A percentile compares a stretch with the other conserved stretches of the same genome.
Conservation (phyloP, 192 early-diverging fungal species). For the Chytriomyces confervae region DNA sequence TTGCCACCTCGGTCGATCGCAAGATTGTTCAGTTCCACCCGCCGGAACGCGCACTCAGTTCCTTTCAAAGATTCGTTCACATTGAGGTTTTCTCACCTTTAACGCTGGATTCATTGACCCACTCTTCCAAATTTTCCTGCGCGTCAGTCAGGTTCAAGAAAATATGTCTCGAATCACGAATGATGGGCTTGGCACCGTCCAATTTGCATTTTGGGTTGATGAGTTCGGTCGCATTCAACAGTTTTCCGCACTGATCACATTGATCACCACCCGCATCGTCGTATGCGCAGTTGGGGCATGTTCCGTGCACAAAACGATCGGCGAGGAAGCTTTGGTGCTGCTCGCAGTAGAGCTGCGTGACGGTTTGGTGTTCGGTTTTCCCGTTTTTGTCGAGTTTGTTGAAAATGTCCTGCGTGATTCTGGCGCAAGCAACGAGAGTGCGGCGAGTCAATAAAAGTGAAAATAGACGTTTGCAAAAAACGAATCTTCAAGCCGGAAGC, state of each 20-base stretch:
- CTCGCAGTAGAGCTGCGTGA: constrained; percentile 92
- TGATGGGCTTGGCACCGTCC: constrained; percentile 79
- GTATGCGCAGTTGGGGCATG: constrained; percentile 82
- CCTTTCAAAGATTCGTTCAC: no score
- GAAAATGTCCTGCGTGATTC: constrained; percentile 91
- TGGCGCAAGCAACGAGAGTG: background rate
- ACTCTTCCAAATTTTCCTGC: constrained; percentile 77
- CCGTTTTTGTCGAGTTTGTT: constrained; percentile 72
- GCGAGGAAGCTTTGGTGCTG: constrained; percentile 89
- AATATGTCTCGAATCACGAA: constrained; percentile 84
- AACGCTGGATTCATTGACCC: constrained; percentile 69
- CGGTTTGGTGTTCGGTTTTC: constrained; percentile 72
- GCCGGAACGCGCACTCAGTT: background rate
- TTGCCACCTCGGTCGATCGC: no score
- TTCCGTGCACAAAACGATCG: constrained; percentile 97
- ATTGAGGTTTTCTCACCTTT: constrained; percentile 56
- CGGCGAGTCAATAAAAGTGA: background rate
- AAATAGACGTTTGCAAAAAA: background rate
- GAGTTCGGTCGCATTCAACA: constrained; percentile 92
- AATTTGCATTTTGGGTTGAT: constrained; percentile 94
- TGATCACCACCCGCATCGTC: constrained; percentile 95
- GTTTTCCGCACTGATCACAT: constrained; percentile 92
- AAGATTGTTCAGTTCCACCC: background rate
- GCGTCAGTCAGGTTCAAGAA: constrained; percentile 85
- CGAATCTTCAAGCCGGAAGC: background rate